These are phyloP conservation scores for Senecio squalidus DNA, from an alignment of 140 eudicot species.

Conservation along the genomic window DNA sequence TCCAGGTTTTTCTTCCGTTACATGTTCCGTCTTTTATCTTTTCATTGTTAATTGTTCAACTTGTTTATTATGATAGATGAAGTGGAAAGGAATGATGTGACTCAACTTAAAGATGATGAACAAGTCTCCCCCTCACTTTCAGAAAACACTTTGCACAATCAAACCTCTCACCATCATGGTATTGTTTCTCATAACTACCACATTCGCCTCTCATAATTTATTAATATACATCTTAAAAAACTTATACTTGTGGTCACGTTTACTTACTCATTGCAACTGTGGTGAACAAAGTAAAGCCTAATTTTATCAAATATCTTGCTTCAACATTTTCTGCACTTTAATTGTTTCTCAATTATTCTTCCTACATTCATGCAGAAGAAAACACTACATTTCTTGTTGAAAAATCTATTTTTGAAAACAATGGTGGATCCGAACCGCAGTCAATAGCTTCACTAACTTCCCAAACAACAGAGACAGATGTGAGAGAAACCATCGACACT, in stretches of 20 bases:
- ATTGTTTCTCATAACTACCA: no score
- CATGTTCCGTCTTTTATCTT: background rate
- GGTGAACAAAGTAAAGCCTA: no score
- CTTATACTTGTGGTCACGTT: background rate
- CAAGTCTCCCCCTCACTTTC: slow-evolving; percentile 17
- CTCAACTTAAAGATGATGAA: slow-evolving; percentile 2
- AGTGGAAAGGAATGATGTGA: slow-evolving; percentile 12
- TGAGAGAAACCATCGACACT: slow-evolving; percentile 16
- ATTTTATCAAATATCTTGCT: background rate
- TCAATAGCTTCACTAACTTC: slow-evolving; percentile 23
- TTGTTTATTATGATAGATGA: slow-evolving; percentile 25
- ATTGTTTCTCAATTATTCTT: background rate
- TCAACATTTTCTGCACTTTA: background rate
- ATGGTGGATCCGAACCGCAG: slow-evolving; percentile 17
- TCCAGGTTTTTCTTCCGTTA: slow-evolving; percentile 39
- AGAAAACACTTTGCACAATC: slow-evolving; percentile 5
- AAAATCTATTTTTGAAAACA: slow-evolving; percentile 13
- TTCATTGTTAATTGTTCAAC: background rate
- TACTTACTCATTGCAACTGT: no score
- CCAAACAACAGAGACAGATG: slow-evolving; percentile 16
- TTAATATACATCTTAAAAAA: background rate
- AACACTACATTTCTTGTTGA: slow-evolving; percentile 9
- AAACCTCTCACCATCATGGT: no score
- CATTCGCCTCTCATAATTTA: background rate
- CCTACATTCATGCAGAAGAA: slow-evolving; percentile 26